phyloP scores from a whole-genome alignment of 2,329 filamentous ascomycete genomes.

The Chrysoporthe puriensis region DNA sequence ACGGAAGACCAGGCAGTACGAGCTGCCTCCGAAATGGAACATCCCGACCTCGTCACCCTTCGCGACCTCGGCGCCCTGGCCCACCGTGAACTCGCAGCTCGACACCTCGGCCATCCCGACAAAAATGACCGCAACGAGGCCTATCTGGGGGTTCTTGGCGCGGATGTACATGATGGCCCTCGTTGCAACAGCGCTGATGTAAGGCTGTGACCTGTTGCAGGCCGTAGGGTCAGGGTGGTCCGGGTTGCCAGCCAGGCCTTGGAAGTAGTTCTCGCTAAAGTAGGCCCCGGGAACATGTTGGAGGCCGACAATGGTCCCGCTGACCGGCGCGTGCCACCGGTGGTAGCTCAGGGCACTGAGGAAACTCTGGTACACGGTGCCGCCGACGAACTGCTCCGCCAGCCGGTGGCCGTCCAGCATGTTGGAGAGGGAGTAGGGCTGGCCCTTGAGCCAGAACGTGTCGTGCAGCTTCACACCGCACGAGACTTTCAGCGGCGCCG shows the following conservation, averaged over 20 bases:
- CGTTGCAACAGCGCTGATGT: conserved; percentile 14
- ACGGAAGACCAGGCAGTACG: neutral
- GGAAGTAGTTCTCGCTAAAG: conserved; percentile 58
- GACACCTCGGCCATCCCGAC: neutral
- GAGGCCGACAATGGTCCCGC: conserved; percentile 56
- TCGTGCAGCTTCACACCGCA: conserved; percentile 50
- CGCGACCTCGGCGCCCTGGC: too few relatives aligned
- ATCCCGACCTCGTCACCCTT: neutral
- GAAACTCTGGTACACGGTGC: conserved; percentile 65
- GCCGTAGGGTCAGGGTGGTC: conserved; percentile 24
- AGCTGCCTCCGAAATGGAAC: neutral
- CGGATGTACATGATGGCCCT: conserved; percentile 9
- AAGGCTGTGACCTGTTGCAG: conserved; percentile 7
- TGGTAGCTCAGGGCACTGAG: conserved; percentile 63
- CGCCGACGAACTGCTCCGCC: conserved; percentile 53
- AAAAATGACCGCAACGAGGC: neutral
- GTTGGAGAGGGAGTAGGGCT: conserved; percentile 59
- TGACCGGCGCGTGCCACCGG: conserved; percentile 63
- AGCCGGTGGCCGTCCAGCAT: conserved; percentile 50
- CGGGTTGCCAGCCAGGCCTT: conserved; percentile 38
- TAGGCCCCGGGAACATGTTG: conserved; percentile 60
- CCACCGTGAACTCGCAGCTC: neutral
- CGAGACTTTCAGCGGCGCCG: conserved; percentile 51
- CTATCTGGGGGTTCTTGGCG: neutral
- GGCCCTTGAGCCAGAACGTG: conserved; percentile 62